Conservation (phyloP, 176 grass and related monocot species). For the Oryza punctata region DNA sequence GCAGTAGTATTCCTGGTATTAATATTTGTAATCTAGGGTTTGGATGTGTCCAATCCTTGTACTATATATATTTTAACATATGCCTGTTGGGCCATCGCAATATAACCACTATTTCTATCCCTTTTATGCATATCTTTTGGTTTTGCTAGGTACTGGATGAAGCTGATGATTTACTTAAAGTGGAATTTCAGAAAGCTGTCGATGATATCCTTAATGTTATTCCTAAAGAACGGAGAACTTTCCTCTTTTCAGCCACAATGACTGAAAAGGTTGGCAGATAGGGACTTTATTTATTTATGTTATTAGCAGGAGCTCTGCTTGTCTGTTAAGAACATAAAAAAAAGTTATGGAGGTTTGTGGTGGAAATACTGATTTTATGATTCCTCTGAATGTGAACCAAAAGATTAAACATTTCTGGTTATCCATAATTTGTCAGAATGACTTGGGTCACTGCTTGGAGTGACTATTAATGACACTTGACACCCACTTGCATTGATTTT, state of each 20-base stretch:
- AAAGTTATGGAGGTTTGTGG: too few species aligned
- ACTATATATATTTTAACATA: too few species aligned
- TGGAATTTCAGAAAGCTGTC: constrained; percentile 91
- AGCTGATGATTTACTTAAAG: constrained; percentile 85
- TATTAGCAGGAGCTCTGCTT: too few species aligned
- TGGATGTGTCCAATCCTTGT: too few species aligned
- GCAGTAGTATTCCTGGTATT: not conserved
- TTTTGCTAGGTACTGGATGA: constrained; percentile 85
- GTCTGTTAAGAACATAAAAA: too few species aligned
- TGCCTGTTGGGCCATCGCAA: too few species aligned
- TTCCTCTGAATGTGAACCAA: not conserved
- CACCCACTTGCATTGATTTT: too few species aligned
- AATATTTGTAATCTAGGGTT: not conserved
- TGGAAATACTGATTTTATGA: not conserved
- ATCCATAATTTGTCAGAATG: not conserved
- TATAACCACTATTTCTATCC: too few species aligned
- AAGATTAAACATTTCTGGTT: not conserved
- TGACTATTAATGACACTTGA: not conserved
- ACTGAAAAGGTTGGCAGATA: constrained; percentile 74
- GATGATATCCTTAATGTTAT: constrained; percentile 94
- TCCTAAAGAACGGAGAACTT: constrained; percentile 84
- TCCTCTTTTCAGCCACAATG: constrained; percentile 94
- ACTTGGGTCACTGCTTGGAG: not conserved
- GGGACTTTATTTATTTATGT: not conserved
- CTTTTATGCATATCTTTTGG: constrained; percentile 4